Evolutionary conservation across 2,329 filamentous ascomycete species (phyloP).

Genomic region (Cercospora sojina): DNA sequence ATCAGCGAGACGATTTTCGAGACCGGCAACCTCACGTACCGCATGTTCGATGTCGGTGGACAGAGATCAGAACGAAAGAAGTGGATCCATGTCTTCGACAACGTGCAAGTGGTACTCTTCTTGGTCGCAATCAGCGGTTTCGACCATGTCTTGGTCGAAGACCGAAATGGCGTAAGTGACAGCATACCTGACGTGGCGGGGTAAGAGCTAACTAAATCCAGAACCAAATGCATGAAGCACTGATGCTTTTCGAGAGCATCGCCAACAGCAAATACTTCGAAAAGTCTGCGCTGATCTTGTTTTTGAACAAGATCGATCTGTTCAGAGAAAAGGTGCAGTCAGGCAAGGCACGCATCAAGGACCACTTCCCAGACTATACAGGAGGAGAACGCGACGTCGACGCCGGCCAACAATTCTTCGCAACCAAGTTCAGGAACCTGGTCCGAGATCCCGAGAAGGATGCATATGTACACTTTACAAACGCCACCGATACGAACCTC

Average conservation of each 20-base stretch:
- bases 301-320: slow-evolving; percentile 56
- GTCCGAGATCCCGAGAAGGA: slow-evolving; percentile 52
- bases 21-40: slow-evolving; percentile 85
- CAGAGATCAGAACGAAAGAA: slow-evolving; percentile 93
- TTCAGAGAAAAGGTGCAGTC: slow-evolving; percentile 52
- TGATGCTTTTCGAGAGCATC: slow-evolving; percentile 55
- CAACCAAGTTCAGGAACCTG: slow-evolving; percentile 52
- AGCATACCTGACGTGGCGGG: background rate
- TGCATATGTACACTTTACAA: slow-evolving; percentile 54
- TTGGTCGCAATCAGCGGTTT: slow-evolving; percentile 94
- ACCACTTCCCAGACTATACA: slow-evolving; percentile 52
- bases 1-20: slow-evolving; percentile 96
- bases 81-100: slow-evolving; percentile 96
- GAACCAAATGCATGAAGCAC: slow-evolving; percentile 58
- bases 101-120: slow-evolving; percentile 88
- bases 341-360: slow-evolving; percentile 49
- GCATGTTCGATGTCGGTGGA: slow-evolving; percentile 94
- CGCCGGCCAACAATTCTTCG: slow-evolving; percentile 52
- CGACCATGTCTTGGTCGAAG: slow-evolving; percentile 92
- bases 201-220: slow-evolving; percentile 27
- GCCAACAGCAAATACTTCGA: slow-evolving; percentile 55
- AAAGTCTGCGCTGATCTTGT: slow-evolving; percentile 52
- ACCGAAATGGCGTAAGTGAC: slow-evolving; percentile 81
- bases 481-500: slow-evolving; percentile 53
- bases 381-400: slow-evolving; percentile 48